Conservation (phyloP, 495 filamentous ascomycete species). For the Geopyxis carbonaria region DNA sequence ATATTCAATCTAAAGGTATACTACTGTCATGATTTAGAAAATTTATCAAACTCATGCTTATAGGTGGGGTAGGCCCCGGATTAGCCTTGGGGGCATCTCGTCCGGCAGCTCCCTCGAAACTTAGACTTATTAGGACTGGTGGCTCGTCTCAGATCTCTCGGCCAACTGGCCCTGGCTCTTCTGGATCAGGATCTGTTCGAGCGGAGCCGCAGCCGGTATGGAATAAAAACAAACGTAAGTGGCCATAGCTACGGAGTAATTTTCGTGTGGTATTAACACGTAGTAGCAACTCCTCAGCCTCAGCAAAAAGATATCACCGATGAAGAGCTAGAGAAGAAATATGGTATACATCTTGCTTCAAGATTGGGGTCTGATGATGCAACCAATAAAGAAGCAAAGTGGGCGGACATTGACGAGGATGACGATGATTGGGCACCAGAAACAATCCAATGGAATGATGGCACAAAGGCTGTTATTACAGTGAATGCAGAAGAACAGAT, state of each 20-base stretch:
- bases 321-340: slow-evolving; percentile 88
- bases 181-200: slow-evolving; percentile 33
- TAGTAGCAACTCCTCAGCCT: slow-evolving; percentile 49
- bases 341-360: slow-evolving; percentile 89
- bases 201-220: slow-evolving; percentile 52
- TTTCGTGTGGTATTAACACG: slow-evolving; percentile 19
- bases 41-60: not conserved
- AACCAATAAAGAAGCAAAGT: slow-evolving; percentile 69
- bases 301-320: slow-evolving; percentile 87
- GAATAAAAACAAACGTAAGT: slow-evolving; percentile 94
- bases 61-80: not conserved
- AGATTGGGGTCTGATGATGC: slow-evolving; percentile 69
- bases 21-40: slow-evolving; percentile 2
- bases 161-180: slow-evolving; percentile 35
- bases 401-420: slow-evolving; percentile 98
- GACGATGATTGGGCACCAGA: slow-evolving; percentile 97
- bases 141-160: slow-evolving; percentile 15
- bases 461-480: slow-evolving; percentile 55
- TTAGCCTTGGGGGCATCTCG: slow-evolving; percentile 4
- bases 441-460: slow-evolving; percentile 91
- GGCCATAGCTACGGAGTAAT: slow-evolving; percentile 3
- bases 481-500: slow-evolving; percentile 28
- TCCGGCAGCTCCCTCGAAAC: slow-evolving; percentile 14
- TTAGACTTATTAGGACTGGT: slow-evolving; percentile 20
- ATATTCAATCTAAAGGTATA: slow-evolving; percentile 17